Evolutionary conservation across 1,284 basidiomycete genomes (phyloP), one percentile per base, ranked within the genome.

Genomic region (Volvariella surrecta): DNA sequence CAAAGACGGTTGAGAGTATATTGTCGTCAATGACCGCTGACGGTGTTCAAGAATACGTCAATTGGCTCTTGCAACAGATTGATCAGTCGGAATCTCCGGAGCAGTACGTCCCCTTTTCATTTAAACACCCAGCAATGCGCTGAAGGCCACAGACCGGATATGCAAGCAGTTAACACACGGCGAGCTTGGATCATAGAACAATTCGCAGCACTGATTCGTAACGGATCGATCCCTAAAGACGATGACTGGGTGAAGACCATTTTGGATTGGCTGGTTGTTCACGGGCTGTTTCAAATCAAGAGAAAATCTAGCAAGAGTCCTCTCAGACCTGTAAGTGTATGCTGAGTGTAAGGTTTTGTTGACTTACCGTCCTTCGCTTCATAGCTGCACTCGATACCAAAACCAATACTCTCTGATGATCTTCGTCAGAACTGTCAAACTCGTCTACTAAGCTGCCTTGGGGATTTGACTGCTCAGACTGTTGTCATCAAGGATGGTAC

Each of bases 1-100:
- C 92, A 19, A 96, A 94, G 68, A 96, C 91, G 1, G 79, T 98
- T 34, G 92, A 96, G 62, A 76, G 76, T 3, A 83, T 97, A 46
- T 68, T 98, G 43, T 73, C 79, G 2, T 79, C 78, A 20, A 81
- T 94, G 72, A 79, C 86, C 54, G 65, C 67, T 1, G 71, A 79
- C 1, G 91, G 90, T 7, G 88, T 96, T 47, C 74, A 77, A 50
- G 75, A 69, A 37, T 97, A 94, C 62, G 77, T 94, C 40, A 62
- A 71, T 32, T 83, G 87, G 60, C 67, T 97, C 13, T 66, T 89
- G 28, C 66, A 64, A 11, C 74, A 84, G 49, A 66, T 82, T 32
- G 75, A 79, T 50, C 70, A 72, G n/a, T 61, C 64, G 40, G 67
- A 65, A 18, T 58, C 60, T 22, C 50, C 59, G 40, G 57, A 68